Conservation (phyloP, 164 flowering plant species). For the Paratinospora sagittata region DNA sequence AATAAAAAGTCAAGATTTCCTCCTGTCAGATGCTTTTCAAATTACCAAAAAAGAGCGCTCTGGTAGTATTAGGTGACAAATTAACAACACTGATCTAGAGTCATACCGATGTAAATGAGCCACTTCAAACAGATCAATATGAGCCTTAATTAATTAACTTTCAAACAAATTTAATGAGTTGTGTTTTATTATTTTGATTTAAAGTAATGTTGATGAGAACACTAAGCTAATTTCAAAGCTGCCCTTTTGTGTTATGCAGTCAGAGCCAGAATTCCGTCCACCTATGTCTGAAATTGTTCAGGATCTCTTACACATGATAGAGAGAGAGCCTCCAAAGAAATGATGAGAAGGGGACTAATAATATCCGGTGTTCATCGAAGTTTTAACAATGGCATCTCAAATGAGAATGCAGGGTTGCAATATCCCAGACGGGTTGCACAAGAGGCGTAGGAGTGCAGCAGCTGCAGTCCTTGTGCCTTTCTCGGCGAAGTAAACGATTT, state of each 20-base stretch:
- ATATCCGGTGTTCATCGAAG: background rate
- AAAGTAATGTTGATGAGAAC: background rate
- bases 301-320: conserved; percentile 55
- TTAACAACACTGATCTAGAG: too few species aligned
- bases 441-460: background rate
- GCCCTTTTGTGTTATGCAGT: conserved; percentile 35
- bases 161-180: background rate
- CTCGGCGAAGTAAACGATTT: background rate
- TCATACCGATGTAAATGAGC: background rate
- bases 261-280: conserved; percentile 86
- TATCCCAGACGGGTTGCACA: background rate
- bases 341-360: conserved; percentile 23
- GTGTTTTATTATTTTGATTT: background rate
- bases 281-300: conserved; percentile 92
- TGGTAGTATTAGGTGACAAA: too few species aligned
- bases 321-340: conserved; percentile 42
- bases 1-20: too few species aligned
- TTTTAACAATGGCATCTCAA: background rate
- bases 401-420: background rate
- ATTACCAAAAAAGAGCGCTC: too few species aligned
- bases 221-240: too few species aligned
- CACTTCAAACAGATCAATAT: background rate
- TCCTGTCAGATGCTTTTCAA: too few species aligned
- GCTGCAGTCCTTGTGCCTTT: conserved; percentile 3
- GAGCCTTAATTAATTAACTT: background rate